Base-by-base conservation (phyloP, 148 eudicot genomes). In the Mesembryanthemum crystallinum region DNA sequence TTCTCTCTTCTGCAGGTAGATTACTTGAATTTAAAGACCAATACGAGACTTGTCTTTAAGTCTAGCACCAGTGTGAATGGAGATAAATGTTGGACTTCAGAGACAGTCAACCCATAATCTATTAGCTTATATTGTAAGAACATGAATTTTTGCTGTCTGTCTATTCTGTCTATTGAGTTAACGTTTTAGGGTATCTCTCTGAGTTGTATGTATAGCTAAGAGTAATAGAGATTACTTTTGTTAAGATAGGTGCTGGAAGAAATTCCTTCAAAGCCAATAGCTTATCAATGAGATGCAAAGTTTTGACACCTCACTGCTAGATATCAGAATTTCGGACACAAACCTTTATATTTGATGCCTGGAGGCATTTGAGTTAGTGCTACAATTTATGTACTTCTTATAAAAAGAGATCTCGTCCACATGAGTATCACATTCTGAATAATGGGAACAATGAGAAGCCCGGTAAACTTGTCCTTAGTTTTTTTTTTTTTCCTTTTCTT, bases 1-100 rank as follows among this genome's bases (percentile, higher is more conserved):
- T n/a, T 20, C 57, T 73, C 67, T 82, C 54, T 45, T 77, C 71
- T 66, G 37, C 86, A 90, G 94, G 97, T 95, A 52, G 97, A 95
- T 77, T 90, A 92, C 86, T 64, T 92, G 81, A 92, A 95, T 79
- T 71, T 92, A 79, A 95, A 92, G 89, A 87, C 80, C 39, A 87
- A 89, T 69, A 84, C 79, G 58, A 89, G 88, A 80, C 75, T 82
- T 61, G 49, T 67, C 64, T 90, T 83, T 72, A 78, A 65, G 69
- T 76, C 82, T 18, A 71, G 76, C 80, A 76, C 64, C 69, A 78
- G 47, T 62, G 58, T 17, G 69, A 77, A 77, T 45, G 90, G 88
- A 37, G 84, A 83, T 70, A 89, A 82, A 82, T 42, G 72, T 21
- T 92, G 96, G 96, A 85, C 73, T 64, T 74, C 85, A 37, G 86